These are phyloP conservation scores for Sisymbrium irio DNA, from an alignment of 345 rosid genomes.

Conservation along the genomic window DNA sequence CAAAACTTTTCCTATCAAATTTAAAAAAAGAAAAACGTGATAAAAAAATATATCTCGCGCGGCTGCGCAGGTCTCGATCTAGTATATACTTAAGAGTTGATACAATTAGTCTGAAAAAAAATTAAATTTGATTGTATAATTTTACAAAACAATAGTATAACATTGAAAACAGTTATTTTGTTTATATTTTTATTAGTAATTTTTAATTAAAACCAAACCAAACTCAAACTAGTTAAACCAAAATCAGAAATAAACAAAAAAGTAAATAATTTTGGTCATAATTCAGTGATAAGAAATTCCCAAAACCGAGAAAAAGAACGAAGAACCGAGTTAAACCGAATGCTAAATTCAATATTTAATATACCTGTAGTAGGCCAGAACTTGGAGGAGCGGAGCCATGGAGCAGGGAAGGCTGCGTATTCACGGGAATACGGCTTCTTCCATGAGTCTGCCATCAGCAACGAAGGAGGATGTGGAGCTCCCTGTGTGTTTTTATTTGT, in stretches of 20 bases:
- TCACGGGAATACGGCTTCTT: conserved; percentile 82
- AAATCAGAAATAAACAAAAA: neutral
- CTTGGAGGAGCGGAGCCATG: conserved; percentile 86
- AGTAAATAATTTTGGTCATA: neutral
- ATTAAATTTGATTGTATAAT: no score
- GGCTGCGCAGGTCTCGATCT: no score
- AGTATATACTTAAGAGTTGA: no score
- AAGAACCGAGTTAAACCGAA: neutral
- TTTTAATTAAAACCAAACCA: neutral
- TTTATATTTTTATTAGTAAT: neutral
- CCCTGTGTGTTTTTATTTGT: conserved; percentile 45
- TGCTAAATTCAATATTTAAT: neutral
- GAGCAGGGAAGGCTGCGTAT: conserved; percentile 91
- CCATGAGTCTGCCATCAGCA: conserved; percentile 98
- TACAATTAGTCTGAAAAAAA: no score
- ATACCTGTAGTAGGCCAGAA: conserved; percentile 92
- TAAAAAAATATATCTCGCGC: no score
- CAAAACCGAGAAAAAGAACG: neutral
- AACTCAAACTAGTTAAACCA: neutral
- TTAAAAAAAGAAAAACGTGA: no score
- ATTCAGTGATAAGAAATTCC: neutral
- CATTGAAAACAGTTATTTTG: neutral
- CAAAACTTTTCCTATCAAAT: no score
- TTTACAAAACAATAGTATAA: no score
- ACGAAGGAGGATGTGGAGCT: conserved; percentile 94